Evolutionary conservation across 1,284 basidiomycete species (phyloP).

Genomic region (Tilletia caries): DNA sequence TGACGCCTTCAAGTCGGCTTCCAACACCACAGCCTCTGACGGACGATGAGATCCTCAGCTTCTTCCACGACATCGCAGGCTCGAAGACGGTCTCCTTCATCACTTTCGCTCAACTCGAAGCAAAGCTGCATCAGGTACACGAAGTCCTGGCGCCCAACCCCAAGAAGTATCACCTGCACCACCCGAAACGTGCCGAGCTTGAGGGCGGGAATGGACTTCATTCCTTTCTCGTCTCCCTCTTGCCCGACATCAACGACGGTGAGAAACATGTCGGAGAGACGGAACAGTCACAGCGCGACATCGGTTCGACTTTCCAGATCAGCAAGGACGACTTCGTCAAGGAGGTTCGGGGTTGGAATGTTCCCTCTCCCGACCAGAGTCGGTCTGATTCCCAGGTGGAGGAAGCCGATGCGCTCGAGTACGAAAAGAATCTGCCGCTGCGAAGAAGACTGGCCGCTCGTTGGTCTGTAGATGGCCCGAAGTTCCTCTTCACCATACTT

Average conservation of each 20-base stretch:
- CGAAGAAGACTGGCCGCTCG: not conserved
- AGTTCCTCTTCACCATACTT: constrained; percentile 10
- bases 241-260: not conserved
- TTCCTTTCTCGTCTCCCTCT: constrained; percentile 13
- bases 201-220: constrained; percentile 14
- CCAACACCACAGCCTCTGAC: too few species aligned
- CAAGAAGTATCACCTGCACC: not conserved
- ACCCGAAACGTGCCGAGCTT: not conserved
- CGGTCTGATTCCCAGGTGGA: not conserved
- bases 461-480: constrained; percentile 19
- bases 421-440: not conserved
- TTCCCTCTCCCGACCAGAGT: constrained; percentile 17
- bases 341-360: constrained; percentile 9
- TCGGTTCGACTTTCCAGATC: not conserved
- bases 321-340: not conserved
- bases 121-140: constrained; percentile 6
- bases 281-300: not conserved
- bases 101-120: constrained; percentile 17
- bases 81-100: constrained; percentile 9
- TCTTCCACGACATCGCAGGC: constrained; percentile 15
- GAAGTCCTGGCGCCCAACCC: constrained; percentile 13
- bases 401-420: not conserved
- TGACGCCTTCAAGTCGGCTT: too few species aligned
- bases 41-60: constrained; percentile 16
- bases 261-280: not conserved